Conservation (phyloP, 2,329 filamentous ascomycete species). For the Calonectria fujianensis region DNA sequence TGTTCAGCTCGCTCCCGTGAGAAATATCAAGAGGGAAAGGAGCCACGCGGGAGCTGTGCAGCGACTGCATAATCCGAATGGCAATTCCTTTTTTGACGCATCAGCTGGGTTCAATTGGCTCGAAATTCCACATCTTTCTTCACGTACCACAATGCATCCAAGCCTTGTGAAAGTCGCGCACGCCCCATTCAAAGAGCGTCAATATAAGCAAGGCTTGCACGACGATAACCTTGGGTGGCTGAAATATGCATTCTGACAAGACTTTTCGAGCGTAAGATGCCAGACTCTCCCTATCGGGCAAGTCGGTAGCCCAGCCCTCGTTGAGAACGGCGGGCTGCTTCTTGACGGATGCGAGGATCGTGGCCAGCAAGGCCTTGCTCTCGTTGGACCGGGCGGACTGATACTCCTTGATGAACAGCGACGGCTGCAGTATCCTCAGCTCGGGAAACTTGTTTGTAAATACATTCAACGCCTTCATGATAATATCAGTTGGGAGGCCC, state of each 20-base stretch:
- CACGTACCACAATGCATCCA: slow-evolving; percentile 62
- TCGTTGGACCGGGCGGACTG: slow-evolving; percentile 48
- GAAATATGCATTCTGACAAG: slow-evolving; percentile 43
- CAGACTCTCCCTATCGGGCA: slow-evolving; percentile 42
- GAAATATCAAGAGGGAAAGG: slow-evolving; percentile 45
- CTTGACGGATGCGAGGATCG: slow-evolving; percentile 44
- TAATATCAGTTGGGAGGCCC: slow-evolving; percentile 49
- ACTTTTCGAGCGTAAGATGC: slow-evolving; percentile 44
- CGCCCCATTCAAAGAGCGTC: slow-evolving; percentile 65
- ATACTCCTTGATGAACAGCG: slow-evolving; percentile 56
- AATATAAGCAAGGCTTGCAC: slow-evolving; percentile 64
- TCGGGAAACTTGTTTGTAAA: slow-evolving; percentile 61
- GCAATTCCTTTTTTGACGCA: slow-evolving; percentile 41
- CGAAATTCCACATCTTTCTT: fast-evolving
- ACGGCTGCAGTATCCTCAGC: slow-evolving; percentile 58
- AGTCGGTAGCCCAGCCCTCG: slow-evolving; percentile 27
- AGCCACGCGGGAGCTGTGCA: slow-evolving; percentile 48
- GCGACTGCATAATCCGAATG: slow-evolving; percentile 52
- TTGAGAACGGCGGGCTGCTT: slow-evolving; percentile 46
- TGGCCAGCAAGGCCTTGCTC: slow-evolving; percentile 51
- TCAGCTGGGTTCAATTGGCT: background rate
- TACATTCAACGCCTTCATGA: slow-evolving; percentile 58
- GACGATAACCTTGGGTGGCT: slow-evolving; percentile 52
- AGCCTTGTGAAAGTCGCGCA: slow-evolving; percentile 64
- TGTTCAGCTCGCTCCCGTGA: slow-evolving; percentile 38